These are phyloP conservation scores for Lactarius hatsudake DNA, from an alignment of 768 basidiomycete genomes.

Conservation along the genomic window DNA sequence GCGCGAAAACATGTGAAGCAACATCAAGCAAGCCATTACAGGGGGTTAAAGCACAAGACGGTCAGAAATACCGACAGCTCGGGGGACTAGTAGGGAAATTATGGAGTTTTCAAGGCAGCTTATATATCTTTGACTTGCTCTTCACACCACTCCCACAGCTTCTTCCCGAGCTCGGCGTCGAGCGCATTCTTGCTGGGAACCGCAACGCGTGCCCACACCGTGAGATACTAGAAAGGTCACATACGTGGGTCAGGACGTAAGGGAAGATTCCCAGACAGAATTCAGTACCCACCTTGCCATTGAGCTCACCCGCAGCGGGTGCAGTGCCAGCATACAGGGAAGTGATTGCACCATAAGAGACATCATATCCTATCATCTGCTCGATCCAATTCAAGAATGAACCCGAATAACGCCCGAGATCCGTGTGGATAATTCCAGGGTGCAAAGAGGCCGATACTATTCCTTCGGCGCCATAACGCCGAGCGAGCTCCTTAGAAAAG, in stretches of 20 bases:
- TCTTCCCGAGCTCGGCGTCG: slow-evolving; percentile 20
- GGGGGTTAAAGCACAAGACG: too few relatives aligned
- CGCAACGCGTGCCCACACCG: slow-evolving; percentile 18
- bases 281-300: slow-evolving; percentile 13
- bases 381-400: neutral
- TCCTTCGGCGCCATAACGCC: slow-evolving; percentile 28
- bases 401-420: neutral
- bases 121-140: slow-evolving; percentile 21
- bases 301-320: neutral
- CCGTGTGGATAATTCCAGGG: slow-evolving; percentile 1
- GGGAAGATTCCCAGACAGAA: neutral
- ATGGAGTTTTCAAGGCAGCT: neutral
- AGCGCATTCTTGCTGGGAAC: slow-evolving; percentile 13
- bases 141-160: slow-evolving; percentile 32
- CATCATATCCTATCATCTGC: neutral
- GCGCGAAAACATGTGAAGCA: too few relatives aligned
- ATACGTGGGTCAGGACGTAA: neutral
- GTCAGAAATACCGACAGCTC: too few relatives aligned
- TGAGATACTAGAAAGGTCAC: slow-evolving; percentile 15
- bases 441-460: slow-evolving; percentile 28
- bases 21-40: too few relatives aligned
- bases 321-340: slow-evolving; percentile 10
- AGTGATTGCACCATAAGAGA: slow-evolving; percentile 5
- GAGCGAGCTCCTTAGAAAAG: slow-evolving; percentile 31
- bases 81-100: too few relatives aligned